These are phyloP conservation scores for Pseudozyma hubeiensis DNA, from an alignment of 1,284 basidiomycete species.

Conservation along the genomic window DNA sequence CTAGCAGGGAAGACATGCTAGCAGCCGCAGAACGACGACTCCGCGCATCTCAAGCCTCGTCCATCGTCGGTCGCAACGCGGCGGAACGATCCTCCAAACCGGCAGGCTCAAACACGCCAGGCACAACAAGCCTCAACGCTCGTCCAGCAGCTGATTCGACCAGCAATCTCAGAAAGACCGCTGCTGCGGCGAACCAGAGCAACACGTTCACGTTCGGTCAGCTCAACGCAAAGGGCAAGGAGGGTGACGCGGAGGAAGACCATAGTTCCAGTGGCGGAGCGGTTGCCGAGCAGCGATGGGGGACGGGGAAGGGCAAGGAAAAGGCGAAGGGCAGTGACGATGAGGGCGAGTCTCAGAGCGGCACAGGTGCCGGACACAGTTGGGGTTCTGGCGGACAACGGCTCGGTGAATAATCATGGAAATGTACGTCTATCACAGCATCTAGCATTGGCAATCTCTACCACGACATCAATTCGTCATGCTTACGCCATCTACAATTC, in stretches of 20 bases:
- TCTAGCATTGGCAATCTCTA: background rate
- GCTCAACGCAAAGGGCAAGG: slow-evolving; percentile 13
- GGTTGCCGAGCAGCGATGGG: slow-evolving; percentile 47
- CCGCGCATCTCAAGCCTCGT: slow-evolving; percentile 20
- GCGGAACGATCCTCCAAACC: slow-evolving; percentile 16
- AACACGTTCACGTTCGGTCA: slow-evolving; percentile 45
- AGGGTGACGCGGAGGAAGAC: slow-evolving; percentile 27
- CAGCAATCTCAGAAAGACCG: slow-evolving; percentile 31
- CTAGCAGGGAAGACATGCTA: slow-evolving; percentile 50
- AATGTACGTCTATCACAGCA: background rate
- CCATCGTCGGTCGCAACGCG: slow-evolving; percentile 56
- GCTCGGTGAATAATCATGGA: slow-evolving; percentile 16
- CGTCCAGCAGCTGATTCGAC: slow-evolving; percentile 13
- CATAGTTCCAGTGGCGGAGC: slow-evolving; percentile 51
- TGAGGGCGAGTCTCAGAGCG: slow-evolving; percentile 16
- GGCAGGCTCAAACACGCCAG: slow-evolving; percentile 18
- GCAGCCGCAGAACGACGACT: slow-evolving; percentile 58
- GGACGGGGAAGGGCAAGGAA: slow-evolving; percentile 22
- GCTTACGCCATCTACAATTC: slow-evolving; percentile 3
- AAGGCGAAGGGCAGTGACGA: slow-evolving; percentile 33
- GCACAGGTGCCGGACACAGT: slow-evolving; percentile 8
- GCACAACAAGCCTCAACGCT: slow-evolving; percentile 33
- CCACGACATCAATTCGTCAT: too few relatives aligned
- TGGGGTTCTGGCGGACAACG: slow-evolving; percentile 25
- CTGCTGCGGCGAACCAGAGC: slow-evolving; percentile 14